A percentile compares a stretch with the other conserved stretches of the same genome.
phyloP scores from a whole-genome alignment of 176 grass and related monocot species.

The Rhynchospora pubera region DNA sequence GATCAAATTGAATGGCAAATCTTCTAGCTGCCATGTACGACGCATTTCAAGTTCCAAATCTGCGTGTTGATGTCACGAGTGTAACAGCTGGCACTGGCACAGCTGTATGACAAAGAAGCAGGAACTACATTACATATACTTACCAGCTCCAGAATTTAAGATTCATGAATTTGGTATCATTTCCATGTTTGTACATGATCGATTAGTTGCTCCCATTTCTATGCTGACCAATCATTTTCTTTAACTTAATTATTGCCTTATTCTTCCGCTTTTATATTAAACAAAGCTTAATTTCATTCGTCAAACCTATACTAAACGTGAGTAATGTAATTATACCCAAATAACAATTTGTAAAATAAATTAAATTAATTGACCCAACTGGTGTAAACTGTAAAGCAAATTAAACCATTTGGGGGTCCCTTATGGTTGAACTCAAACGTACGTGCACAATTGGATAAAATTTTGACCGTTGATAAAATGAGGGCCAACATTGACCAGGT shows the following conservation, averaged over 20 bases:
- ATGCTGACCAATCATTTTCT: background rate
- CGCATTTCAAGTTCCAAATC: background rate
- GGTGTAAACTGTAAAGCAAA: background rate
- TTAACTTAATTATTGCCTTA: constrained; percentile 4
- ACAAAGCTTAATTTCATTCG: background rate
- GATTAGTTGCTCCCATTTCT: constrained; percentile 11
- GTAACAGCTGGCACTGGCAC: background rate
- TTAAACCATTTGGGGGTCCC: background rate
- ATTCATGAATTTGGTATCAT: background rate
- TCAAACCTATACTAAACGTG: background rate
- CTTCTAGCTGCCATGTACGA: background rate
- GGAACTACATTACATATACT: background rate
- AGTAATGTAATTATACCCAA: background rate
- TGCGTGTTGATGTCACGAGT: background rate
- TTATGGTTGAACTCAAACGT: background rate
- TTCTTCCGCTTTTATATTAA: background rate
- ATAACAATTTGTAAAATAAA: background rate
- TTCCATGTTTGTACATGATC: background rate
- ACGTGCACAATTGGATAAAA: background rate
- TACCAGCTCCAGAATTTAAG: background rate
- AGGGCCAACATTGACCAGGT: background rate
- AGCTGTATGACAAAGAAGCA: constrained; percentile 1
- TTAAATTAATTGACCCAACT: background rate
- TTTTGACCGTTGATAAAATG: background rate
- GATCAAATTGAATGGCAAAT: background rate